phyloP scores from a whole-genome alignment of 192 early-diverging fungal genomes.

The Entophlyctis luteolus region DNA sequence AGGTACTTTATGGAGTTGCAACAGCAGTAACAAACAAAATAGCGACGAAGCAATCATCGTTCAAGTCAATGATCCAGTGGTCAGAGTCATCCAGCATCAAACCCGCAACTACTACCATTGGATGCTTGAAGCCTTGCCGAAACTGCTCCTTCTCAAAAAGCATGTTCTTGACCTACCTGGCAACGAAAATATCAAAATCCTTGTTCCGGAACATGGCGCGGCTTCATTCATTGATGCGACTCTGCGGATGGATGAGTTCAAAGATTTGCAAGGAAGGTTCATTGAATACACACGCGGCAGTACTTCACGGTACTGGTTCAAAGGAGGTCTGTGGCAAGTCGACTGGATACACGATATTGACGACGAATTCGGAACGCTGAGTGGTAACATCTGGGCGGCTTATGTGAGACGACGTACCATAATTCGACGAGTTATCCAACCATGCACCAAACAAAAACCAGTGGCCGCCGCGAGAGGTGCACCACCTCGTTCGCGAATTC shows the following conservation, averaged over 20 bases:
- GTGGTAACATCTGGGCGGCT: neutral
- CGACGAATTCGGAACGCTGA: neutral
- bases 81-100: constrained; percentile 16
- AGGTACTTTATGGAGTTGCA: neutral
- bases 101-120: constrained; percentile 25
- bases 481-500: neutral
- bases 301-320: neutral
- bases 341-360: constrained; percentile 12
- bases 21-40: neutral
- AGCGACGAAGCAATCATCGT: neutral
- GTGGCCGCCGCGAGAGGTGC: constrained; percentile 15
- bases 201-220: constrained; percentile 8
- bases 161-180: neutral
- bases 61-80: neutral
- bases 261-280: neutral
- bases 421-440: neutral
- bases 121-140: constrained; percentile 13
- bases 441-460: neutral
- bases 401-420: neutral
- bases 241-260: neutral
- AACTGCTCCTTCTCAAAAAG: constrained; percentile 13
- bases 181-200: neutral
- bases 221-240: neutral
- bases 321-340: neutral
- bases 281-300: neutral